Base-by-base conservation (phyloP, 768 basidiomycete species). In the Rossbeevera mucosa region DNA sequence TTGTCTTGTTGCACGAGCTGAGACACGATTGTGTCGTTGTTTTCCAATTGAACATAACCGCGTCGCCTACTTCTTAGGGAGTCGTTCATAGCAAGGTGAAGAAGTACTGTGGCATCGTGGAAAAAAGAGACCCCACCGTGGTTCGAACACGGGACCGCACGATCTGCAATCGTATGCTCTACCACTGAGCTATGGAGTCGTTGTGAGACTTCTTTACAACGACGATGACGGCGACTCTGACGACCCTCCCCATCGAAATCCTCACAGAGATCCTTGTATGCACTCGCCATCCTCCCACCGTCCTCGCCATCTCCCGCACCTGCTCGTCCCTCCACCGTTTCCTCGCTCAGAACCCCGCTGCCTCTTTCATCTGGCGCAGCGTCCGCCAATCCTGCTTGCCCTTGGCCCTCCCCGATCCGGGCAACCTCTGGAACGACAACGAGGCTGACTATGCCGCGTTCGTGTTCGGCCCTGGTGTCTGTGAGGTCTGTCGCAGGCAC, bases 381-480 rank as follows among this genome's bases (percentile, higher is more conserved):
- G 76, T 76, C 28, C 75, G 87, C 21, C 55, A 70, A 24, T 56
- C 65, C 6, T 75, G 65, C 55, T 18, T 44, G 7, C 72, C 72
- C 0, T 16, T 7, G 1, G 60, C 72, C 6, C 65, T 81, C 9
- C 81, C 78, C 0, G 72, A 74, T 5, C 79, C 76, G 2, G 68
- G 51, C 16, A 70, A 59, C 13, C 69, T 59, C 0, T 79, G 79
- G 62, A 47, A 40, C 12, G 50, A 40, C 5, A 77, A 73, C 5
- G 87, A 89, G 59, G 60, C 80, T 0, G 71, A 78, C 0, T 86
- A 82, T 63, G 83, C 81, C n/a, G 79, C 84, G 0, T 79, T 86
- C 50, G 54, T 88, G 21, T 88, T 85, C 52, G 80, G 80, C 57
- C 64, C 65, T 0, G 83, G 84, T 0, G 16, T 54, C 2, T 89